Evolutionary conservation across 345 rosid species (phyloP), one percentile per base, ranked within the genome.

Genomic region (Pugionium dolabratum): DNA sequence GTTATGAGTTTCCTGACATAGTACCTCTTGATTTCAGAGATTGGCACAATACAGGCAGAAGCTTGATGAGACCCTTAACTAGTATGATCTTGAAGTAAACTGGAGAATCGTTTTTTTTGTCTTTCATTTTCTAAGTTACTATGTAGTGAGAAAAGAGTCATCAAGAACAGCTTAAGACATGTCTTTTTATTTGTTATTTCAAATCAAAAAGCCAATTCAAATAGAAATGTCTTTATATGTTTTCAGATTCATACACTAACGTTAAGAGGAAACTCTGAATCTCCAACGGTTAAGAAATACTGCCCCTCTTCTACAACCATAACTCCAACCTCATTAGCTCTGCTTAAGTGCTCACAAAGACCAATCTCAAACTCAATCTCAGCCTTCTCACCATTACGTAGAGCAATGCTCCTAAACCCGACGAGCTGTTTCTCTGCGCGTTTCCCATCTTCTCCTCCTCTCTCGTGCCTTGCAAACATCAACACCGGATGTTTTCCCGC

Each of bases 1-100:
- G 37, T 47, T 39, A 51, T 52, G 28, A 53, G 6, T 11, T 11
- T 6, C 1, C 40, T 72, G 3, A 72, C 28, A 49, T 4, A 48
- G 57, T 57, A 47, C 34, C 35, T 50, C 54, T 64, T 57, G 41
- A 48, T 72, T 64, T 49, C 88, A 94, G 96, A 72, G 62, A 46
- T 78, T 90, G 82, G 99, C 97, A 35, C 91, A 77, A 66, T 90
- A 94, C 82, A 85, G 96, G 80, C 89, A 94, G 85, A 88, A 82
- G 79, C 75, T 94, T 65, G 99, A 94, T 65, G 96, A 90, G 55
- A 4, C 54, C 31, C 32, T 84, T 71, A 62, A 77, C 59, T 84
- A 77, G 62, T 42, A 46, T 49, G 18, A 18, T 54, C 34, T 27
- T 11, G 71, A 40, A 59, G 44, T 46, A 50, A 59, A 10, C 53